Conservation (phyloP, 2,329 filamentous ascomycete genomes). For the Aspergillus sp. region DNA sequence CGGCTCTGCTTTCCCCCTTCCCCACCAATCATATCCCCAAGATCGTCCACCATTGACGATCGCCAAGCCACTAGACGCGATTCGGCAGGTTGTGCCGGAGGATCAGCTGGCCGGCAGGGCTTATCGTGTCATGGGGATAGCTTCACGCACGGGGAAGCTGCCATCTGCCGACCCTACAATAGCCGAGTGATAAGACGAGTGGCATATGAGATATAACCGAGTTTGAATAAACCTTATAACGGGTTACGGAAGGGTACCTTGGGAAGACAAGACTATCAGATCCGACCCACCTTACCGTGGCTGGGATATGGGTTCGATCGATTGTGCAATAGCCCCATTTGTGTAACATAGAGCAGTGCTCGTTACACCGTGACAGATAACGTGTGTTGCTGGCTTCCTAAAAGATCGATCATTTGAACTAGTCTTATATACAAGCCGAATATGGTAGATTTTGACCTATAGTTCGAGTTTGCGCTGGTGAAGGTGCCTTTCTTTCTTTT, state of each 20-base stretch:
- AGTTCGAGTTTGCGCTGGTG: no score
- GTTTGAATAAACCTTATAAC: not conserved
- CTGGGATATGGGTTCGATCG: no score
- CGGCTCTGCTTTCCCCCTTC: not conserved
- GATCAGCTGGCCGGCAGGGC: not conserved
- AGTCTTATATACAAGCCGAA: no score
- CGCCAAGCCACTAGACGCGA: conserved; percentile 5
- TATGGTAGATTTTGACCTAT: no score
- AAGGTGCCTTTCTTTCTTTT: no score
- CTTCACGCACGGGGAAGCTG: not conserved
- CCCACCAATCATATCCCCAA: not conserved
- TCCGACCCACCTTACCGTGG: not conserved
- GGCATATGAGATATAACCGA: not conserved
- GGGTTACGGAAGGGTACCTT: not conserved
- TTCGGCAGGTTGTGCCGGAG: conserved; percentile 14
- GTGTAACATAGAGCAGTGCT: no score
- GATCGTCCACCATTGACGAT: conserved; percentile 3
- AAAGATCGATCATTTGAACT: no score
- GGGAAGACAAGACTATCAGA: not conserved
- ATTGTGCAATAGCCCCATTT: no score
- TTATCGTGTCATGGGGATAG: conserved; percentile 1
- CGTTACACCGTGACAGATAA: no score
- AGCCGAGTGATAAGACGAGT: not conserved
- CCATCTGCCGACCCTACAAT: not conserved
- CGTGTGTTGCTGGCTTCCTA: no score